These are phyloP conservation scores for Chloris gayana DNA, from an alignment of 176 grass and related monocot species.

Conservation along the genomic window DNA sequence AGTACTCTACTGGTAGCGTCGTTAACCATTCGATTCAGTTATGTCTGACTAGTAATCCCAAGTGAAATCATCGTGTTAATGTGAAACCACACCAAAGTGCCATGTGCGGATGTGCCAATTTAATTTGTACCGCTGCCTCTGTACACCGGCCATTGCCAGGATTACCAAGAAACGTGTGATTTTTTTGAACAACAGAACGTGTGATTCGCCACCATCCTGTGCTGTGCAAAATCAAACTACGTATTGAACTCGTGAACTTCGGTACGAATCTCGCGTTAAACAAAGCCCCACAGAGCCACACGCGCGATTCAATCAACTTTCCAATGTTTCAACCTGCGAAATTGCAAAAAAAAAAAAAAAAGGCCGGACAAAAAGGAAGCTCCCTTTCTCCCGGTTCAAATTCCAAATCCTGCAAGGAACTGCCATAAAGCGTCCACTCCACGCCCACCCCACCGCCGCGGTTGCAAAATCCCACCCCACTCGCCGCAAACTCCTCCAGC, in stretches of 20 bases:
- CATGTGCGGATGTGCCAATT: no score
- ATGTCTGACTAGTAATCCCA: no score
- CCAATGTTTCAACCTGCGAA: background rate
- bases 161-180: no score
- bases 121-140: no score
- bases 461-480: constrained; percentile 13
- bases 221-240: no score
- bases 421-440: background rate
- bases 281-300: background rate
- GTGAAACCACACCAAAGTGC: no score
- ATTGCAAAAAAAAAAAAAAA: background rate
- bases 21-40: no score
- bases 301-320: background rate
- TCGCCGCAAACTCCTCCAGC: background rate
- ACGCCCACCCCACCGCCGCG: background rate
- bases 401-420: constrained; percentile 24
- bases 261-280: background rate
- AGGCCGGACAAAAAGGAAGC: background rate
- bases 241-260: background rate
- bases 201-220: no score
- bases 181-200: no score
- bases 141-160: no score
- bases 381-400: constrained; percentile 37
- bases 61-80: no score
- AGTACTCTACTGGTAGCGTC: background rate